phyloP scores from a whole-genome alignment of 495 filamentous ascomycete species.

The Neurospora sublineolata region DNA sequence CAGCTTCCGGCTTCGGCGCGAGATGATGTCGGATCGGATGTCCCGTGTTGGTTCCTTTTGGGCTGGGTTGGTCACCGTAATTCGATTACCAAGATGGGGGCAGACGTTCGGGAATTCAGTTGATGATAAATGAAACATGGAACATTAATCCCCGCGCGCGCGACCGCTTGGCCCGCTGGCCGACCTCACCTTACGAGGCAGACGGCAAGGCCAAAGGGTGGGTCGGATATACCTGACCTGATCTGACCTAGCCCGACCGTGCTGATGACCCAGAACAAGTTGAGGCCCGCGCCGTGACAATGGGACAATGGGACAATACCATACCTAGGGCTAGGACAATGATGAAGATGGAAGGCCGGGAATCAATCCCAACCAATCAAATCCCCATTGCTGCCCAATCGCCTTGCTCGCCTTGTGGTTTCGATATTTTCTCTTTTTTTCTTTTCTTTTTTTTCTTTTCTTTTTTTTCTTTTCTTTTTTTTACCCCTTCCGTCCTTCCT shows the following conservation, averaged over 20 bases:
- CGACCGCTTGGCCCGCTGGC: neutral
- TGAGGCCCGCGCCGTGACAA: neutral
- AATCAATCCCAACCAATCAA: slow-evolving; percentile 5
- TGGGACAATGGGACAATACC: neutral
- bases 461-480: neutral
- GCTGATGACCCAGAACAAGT: neutral
- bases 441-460: neutral
- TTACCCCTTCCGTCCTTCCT: neutral
- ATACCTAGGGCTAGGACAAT: no score
- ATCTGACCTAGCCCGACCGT: neutral
- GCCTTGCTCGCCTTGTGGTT: neutral
- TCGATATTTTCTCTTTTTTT: neutral
- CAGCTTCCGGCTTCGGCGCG: neutral
- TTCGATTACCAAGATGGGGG: neutral
- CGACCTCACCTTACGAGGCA: neutral
- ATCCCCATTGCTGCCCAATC: slow-evolving; percentile 11
- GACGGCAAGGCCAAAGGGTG: neutral
- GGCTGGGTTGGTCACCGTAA: neutral
- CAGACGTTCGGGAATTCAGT: neutral
- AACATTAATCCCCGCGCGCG: neutral
- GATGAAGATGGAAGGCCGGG: neutral
- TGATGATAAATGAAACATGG: neutral
- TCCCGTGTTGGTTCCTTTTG: neutral
- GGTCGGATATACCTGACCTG: neutral
- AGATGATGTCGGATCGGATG: neutral